Conservation (phyloP, 2,329 filamentous ascomycete genomes). For the Colletotrichum phormii region DNA sequence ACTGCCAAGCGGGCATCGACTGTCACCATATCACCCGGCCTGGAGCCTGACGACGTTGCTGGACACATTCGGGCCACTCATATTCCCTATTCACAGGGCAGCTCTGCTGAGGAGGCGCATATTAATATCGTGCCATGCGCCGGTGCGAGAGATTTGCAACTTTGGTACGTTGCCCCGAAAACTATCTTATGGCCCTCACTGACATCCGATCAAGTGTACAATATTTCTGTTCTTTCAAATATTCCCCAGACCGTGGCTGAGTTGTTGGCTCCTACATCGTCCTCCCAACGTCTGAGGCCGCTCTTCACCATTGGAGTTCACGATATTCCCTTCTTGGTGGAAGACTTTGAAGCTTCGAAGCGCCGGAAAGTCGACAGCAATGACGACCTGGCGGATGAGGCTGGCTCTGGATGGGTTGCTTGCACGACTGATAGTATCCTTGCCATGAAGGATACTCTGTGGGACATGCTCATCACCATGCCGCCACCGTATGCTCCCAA, state of each 20-base stretch:
- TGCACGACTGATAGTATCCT: constrained; percentile 97
- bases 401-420: constrained; percentile 83
- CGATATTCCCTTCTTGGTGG: constrained; percentile 84
- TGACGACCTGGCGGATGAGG: constrained; percentile 56
- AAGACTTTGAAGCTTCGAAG: constrained; percentile 65
- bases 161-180: constrained; percentile 72
- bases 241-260: constrained; percentile 81
- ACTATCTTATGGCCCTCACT: neutral
- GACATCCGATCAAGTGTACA: constrained; percentile 75
- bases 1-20: constrained; percentile 69
- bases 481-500: constrained; percentile 71
- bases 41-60: constrained; percentile 83
- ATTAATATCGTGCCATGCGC: constrained; percentile 85
- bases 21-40: constrained; percentile 86
- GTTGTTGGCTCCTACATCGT: constrained; percentile 71
- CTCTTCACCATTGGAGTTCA: constrained; percentile 96
- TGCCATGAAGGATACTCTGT: constrained; percentile 85
- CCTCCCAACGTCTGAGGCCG: constrained; percentile 76
- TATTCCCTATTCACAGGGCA: constrained; percentile 91
- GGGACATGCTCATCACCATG: constrained; percentile 89
- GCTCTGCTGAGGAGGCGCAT: constrained; percentile 89
- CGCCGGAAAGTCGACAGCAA: constrained; percentile 49
- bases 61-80: constrained; percentile 86
- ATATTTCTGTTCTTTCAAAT: constrained; percentile 91
- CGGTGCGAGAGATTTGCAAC: constrained; percentile 87